Evolutionary conservation across 192 early-diverging fungal genomes (phyloP).

Genomic region (Linnemannia zychae): DNA sequence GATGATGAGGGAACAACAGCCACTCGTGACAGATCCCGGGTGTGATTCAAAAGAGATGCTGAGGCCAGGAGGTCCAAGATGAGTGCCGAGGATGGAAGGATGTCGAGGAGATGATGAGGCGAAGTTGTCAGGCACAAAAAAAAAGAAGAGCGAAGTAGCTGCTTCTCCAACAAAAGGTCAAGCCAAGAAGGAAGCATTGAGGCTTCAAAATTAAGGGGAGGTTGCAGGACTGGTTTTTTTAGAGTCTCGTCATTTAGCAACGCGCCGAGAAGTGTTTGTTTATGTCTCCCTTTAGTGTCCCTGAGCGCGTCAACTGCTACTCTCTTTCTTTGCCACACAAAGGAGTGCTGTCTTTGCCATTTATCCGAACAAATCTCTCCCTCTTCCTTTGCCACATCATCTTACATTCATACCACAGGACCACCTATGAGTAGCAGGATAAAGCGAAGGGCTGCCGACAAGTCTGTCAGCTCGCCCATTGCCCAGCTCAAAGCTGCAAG

Average conservation of each 20-base stretch:
- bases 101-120: not conserved
- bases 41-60: not conserved
- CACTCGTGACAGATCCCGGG: not conserved
- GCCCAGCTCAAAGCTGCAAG: constrained; percentile 33
- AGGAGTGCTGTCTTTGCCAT: constrained; percentile 12
- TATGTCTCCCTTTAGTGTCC: no score
- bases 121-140: not conserved
- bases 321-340: no score
- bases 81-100: not conserved
- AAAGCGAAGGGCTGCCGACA: constrained; percentile 41
- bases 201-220: not conserved
- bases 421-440: constrained; percentile 36
- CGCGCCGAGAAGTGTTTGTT: no score
- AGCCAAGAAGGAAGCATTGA: not conserved
- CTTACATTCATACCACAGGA: not conserved
- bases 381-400: not conserved
- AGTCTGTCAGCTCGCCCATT: constrained; percentile 5
- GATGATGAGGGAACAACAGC: not conserved
- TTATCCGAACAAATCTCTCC: no score
- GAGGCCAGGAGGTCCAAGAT: not conserved
- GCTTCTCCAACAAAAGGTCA: not conserved
- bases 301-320: no score
- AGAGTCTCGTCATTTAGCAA: no score
- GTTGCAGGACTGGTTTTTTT: not conserved
- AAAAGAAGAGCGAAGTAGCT: not conserved